phyloP scores from a whole-genome alignment of 1,284 basidiomycete species.

The Vanrija humicola region DNA sequence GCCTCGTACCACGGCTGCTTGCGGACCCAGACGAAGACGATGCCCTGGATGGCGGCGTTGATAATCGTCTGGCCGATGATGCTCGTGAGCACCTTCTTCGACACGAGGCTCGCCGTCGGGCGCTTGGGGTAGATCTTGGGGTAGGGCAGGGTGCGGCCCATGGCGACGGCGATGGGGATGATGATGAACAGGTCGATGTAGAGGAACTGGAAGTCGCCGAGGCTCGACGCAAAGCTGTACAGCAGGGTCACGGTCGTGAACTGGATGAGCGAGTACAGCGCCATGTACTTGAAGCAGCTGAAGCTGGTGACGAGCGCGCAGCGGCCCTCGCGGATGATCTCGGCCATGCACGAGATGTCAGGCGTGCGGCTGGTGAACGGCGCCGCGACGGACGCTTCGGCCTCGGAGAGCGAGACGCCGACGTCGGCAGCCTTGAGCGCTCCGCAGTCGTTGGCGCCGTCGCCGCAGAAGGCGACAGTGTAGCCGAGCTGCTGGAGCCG shows the following conservation, averaged over 20 bases:
- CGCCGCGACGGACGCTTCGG: constrained; percentile 98
- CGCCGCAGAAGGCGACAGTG: constrained; percentile 96
- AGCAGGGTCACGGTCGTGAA: constrained; percentile 74
- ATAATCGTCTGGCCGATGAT: constrained; percentile 90
- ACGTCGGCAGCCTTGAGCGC: constrained; percentile 98
- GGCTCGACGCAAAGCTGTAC: constrained; percentile 92
- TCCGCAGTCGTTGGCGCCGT: constrained; percentile 98
- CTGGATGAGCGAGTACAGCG: constrained; percentile 54
- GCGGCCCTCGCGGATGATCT: constrained; percentile 93
- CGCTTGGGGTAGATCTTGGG: constrained; percentile 81
- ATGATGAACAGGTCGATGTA: constrained; percentile 98
- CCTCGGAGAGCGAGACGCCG: constrained; percentile 92
- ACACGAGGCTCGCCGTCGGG: constrained; percentile 93
- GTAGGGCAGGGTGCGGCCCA: constrained; percentile 91
- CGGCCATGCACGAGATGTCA: constrained; percentile 93
- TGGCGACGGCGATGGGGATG: constrained; percentile 90
- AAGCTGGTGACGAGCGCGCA: constrained; percentile 96
- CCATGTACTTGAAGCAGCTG: constrained; percentile 99
- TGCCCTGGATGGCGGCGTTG: constrained; percentile 76
- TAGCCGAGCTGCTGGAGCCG: constrained; percentile 89
- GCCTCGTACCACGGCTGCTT: constrained; percentile 73
- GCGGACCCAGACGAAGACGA: constrained; percentile 86
- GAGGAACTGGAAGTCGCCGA: constrained; percentile 94
- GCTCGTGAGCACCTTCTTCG: constrained; percentile 89
- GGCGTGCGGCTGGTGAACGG: constrained; percentile 93